Evolutionary conservation across 2,329 filamentous ascomycete genomes (phyloP), one percentile per base, ranked within the genome.

Genomic region (Talaromyces islandicus): DNA sequence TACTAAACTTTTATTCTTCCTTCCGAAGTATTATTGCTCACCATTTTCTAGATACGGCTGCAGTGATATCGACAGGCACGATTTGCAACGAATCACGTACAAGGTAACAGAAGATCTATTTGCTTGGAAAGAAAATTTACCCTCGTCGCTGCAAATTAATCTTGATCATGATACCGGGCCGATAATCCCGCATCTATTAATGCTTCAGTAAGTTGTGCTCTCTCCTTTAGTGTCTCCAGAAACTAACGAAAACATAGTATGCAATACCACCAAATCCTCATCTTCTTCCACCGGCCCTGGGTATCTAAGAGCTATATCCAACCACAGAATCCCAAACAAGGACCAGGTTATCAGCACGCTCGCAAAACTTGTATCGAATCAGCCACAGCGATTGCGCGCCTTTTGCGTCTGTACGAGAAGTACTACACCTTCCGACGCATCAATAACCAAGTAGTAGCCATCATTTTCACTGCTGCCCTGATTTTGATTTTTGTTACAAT

Each of bases 261-360:
- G 70, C 75, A 78, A 70, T 78, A 78, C 56, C 70, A 78, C 60
- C 75, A 78, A 56, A 74, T 77, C 2, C 68, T 77, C 55, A 78
- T 78, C 27, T 76, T 77, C 63, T 71, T 76, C 59, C 76, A 78
- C 51, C 69, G 77, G 2, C 77, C 77, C 12, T 78, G 75, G 73
- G 72, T 78, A 19, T 77, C 77, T 3, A 73, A 76, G 59, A 72
- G 66, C 53, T 75, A 75, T 55, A 74, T 76, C 41, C 76, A 78
- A 60, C 76, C 76, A 2, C 70, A 70, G 24, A 69, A 67, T 35
- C 75, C 75, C 4, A 71, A 72, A 14, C 75, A 76, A 63, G 77
- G 76, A n/a, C 74, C 71, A 1, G 77, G 77, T 10, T 76, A 77
- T 32, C 71, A 73, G 52, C 77, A 79, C 53, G 77, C 77, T 0